phyloP scores from a whole-genome alignment of 768 basidiomycete species.

The Lenzites betulinus region DNA sequence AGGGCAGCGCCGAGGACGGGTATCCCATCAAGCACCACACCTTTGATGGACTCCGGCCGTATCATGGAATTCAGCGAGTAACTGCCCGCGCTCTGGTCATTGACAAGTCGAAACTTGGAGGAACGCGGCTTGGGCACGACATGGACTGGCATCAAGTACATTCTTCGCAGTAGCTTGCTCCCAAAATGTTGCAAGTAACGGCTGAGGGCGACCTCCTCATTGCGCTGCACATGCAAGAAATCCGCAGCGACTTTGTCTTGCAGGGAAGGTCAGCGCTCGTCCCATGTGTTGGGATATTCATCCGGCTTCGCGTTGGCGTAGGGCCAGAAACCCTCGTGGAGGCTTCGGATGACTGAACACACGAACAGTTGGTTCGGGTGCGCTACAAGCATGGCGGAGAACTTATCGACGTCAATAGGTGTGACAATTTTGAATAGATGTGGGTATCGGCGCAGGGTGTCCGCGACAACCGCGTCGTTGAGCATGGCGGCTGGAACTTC shows the following conservation, averaged over 20 bases:
- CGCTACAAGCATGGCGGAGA: constrained; percentile 34
- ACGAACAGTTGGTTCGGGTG: constrained; percentile 44
- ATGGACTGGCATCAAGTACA: too few relatives aligned
- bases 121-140: constrained; percentile 40
- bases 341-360: constrained; percentile 30
- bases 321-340: too few relatives aligned
- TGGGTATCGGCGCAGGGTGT: constrained; percentile 31
- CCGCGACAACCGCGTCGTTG: constrained; percentile 14
- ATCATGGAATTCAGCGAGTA: too few relatives aligned
- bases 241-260: neutral
- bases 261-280: neutral
- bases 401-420: constrained; percentile 37
- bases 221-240: constrained; percentile 8
- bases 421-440: constrained; percentile 40
- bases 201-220: constrained; percentile 17
- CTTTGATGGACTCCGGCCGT: too few relatives aligned
- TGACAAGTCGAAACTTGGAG: constrained; percentile 39
- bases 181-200: constrained; percentile 35
- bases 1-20: too few relatives aligned
- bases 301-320: too few relatives aligned
- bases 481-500: constrained; percentile 7
- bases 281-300: constrained; percentile 29
- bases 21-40: too few relatives aligned
- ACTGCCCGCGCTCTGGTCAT: constrained; percentile 44
- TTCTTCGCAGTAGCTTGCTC: constrained; percentile 38